These are phyloP conservation scores for Phytophthora colocasiae DNA, from an alignment of 352 stramenopile genomes.

Conservation along the genomic window DNA sequence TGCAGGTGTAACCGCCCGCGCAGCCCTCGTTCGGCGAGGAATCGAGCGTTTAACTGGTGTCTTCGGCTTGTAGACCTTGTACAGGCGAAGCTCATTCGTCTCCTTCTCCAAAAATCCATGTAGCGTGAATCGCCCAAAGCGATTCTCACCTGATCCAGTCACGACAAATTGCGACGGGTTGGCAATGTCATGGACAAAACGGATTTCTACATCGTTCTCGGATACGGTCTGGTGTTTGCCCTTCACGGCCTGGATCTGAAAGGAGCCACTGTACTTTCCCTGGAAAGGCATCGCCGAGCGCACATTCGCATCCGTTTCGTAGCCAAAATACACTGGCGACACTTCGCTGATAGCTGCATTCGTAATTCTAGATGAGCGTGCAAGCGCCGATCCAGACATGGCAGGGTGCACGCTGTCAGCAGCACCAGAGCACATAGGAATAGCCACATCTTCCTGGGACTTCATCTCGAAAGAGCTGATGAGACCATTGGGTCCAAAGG, in stretches of 20 bases:
- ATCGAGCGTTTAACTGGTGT: constrained; percentile 78
- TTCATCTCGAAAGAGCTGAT: constrained; percentile 90
- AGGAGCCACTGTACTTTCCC: constrained; percentile 86
- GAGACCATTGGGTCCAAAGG: constrained; percentile 76
- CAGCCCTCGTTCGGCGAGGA: constrained; percentile 54
- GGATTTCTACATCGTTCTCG: constrained; percentile 83
- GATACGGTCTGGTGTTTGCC: constrained; percentile 82
- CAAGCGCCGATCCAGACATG: constrained; percentile 52
- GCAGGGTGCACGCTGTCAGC: constrained; percentile 55
- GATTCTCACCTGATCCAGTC: constrained; percentile 75
- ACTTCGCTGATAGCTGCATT: constrained; percentile 51
- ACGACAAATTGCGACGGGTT: constrained; percentile 76
- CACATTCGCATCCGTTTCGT: constrained; percentile 62
- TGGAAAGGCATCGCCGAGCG: constrained; percentile 81
- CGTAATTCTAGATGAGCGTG: constrained; percentile 56
- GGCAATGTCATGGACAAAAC: constrained; percentile 81
- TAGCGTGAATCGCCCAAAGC: constrained; percentile 79
- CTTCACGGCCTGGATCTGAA: constrained; percentile 89
- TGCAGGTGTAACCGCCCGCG: constrained; percentile 28
- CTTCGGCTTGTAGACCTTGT: constrained; percentile 91
- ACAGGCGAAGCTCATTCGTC: constrained; percentile 80
- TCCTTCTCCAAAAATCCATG: constrained; percentile 79
- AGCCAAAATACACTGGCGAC: constrained; percentile 70
- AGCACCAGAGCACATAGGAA: constrained; percentile 45
- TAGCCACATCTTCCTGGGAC: constrained; percentile 81